Conservation (phyloP, 768 basidiomycete species). For the Trametes cubensis region DNA sequence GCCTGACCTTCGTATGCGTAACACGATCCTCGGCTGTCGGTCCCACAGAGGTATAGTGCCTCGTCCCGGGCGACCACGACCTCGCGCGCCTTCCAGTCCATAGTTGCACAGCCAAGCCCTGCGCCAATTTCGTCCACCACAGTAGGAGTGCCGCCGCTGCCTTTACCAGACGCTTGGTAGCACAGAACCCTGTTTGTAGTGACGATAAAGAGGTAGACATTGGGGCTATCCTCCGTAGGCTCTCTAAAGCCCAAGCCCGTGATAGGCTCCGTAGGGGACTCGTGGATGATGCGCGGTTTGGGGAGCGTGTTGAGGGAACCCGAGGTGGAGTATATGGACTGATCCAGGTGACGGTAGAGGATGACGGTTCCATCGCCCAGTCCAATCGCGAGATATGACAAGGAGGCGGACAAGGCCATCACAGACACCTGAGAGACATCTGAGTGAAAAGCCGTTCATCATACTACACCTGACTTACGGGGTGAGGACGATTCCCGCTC, state of each 20-base stretch:
- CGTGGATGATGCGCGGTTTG: slow-evolving; percentile 82
- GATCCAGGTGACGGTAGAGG: slow-evolving; percentile 88
- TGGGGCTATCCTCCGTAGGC: slow-evolving; percentile 40
- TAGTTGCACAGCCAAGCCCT: slow-evolving; percentile 79
- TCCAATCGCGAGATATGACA: slow-evolving; percentile 88
- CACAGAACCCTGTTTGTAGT: slow-evolving; percentile 82
- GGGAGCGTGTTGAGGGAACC: slow-evolving; percentile 75
- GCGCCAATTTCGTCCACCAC: slow-evolving; percentile 88
- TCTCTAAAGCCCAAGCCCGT: slow-evolving; percentile 91
- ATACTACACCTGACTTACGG: slow-evolving; percentile 45
- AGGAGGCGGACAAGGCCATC: slow-evolving; percentile 72
- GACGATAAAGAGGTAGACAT: slow-evolving; percentile 77
- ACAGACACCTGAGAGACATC: slow-evolving; percentile 59
- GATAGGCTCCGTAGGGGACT: slow-evolving; percentile 84
- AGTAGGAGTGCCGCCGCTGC: slow-evolving; percentile 63
- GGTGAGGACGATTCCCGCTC: slow-evolving; percentile 75
- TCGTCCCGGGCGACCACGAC: slow-evolving; percentile 90
- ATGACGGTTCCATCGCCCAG: slow-evolving; percentile 95
- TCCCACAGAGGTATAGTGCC: slow-evolving; percentile 84
- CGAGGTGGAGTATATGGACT: slow-evolving; percentile 73
- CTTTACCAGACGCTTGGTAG: slow-evolving; percentile 73
- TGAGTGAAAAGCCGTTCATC: neutral
- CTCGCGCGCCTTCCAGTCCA: slow-evolving; percentile 72
- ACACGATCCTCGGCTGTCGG: slow-evolving; percentile 80
- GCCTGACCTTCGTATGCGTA: slow-evolving; percentile 87